Conservation (phyloP, 2,329 filamentous ascomycete genomes). For the Ceratocystis variospora region DNA sequence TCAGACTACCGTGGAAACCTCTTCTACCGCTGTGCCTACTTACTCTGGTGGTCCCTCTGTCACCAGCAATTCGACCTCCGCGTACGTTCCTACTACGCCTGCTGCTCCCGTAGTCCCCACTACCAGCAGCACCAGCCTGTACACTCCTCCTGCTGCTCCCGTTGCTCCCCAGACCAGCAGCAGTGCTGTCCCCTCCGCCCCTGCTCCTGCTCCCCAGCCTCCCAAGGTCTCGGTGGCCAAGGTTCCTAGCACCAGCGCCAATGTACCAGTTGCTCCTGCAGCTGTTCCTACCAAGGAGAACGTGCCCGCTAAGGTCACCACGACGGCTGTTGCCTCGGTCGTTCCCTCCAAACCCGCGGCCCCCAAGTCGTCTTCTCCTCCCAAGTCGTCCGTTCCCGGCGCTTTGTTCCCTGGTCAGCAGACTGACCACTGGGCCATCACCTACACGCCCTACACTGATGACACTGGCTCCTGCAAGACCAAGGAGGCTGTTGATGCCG, state of each 20-base stretch:
- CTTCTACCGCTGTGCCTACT: constrained; percentile 23
- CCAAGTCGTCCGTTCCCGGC: constrained; percentile 22
- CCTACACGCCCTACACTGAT: constrained; percentile 61
- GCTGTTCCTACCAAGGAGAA: background rate
- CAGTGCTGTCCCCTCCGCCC: background rate
- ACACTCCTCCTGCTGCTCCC: background rate
- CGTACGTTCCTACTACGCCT: constrained; percentile 17
- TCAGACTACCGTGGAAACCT: constrained; percentile 21
- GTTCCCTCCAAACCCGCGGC: constrained; percentile 23
- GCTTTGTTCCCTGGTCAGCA: constrained; percentile 27
- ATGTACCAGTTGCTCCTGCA: background rate
- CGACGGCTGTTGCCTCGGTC: constrained; percentile 22
- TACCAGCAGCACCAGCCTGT: background rate
- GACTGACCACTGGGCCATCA: constrained; percentile 55
- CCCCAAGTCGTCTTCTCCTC: constrained; percentile 21
- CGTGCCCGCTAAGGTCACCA: constrained; percentile 9
- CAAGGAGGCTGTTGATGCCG: constrained; percentile 40
- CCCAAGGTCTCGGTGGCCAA: background rate
- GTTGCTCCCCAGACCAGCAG: background rate
- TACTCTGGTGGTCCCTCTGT: constrained; percentile 24
- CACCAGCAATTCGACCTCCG: constrained; percentile 20
- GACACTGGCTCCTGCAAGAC: constrained; percentile 50
- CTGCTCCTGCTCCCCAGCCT: background rate
- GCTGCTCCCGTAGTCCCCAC: background rate
- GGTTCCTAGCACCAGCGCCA: background rate